Percentiles rank a stretch among this genome's conserved stretches.
These are phyloP conservation scores for Leucocoprinus sp. DNA, from an alignment of 768 basidiomycete genomes.

Conservation along the genomic window DNA sequence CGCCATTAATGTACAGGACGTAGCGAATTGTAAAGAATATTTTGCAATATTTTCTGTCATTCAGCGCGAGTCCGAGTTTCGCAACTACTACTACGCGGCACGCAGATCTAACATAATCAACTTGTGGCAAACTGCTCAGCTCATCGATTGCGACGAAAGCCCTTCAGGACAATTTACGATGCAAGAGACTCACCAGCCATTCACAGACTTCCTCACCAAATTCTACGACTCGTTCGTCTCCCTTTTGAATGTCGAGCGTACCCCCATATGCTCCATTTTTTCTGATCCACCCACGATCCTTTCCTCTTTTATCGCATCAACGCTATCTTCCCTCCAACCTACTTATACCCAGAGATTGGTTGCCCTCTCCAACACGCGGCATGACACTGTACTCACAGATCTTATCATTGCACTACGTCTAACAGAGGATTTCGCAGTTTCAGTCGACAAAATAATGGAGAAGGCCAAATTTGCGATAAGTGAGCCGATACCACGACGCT, in stretches of 20 bases:
- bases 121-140: constrained; percentile 55
- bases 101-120: constrained; percentile 56
- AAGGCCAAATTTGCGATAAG: constrained; percentile 43
- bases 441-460: constrained; percentile 69
- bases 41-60: constrained; percentile 87
- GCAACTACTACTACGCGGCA: constrained; percentile 90
- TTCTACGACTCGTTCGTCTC: constrained; percentile 68
- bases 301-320: constrained; percentile 75
- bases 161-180: constrained; percentile 12
- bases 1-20: constrained; percentile 75
- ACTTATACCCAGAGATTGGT: constrained; percentile 75
- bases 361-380: constrained; percentile 56
- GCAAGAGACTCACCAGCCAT: constrained; percentile 24
- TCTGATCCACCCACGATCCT: constrained; percentile 74
- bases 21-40: constrained; percentile 65
- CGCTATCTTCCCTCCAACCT: constrained; percentile 72
- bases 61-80: constrained; percentile 86
- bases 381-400: constrained; percentile 53
- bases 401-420: constrained; percentile 64
- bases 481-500: constrained; percentile 12
- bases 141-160: constrained; percentile 37
- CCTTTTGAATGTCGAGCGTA: constrained; percentile 62
- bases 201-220: constrained; percentile 60
- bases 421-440: constrained; percentile 77
- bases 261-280: constrained; percentile 76